Evolutionary conservation across 2,329 filamentous ascomycete species (phyloP).

Genomic region (Colletotrichum sp.): DNA sequence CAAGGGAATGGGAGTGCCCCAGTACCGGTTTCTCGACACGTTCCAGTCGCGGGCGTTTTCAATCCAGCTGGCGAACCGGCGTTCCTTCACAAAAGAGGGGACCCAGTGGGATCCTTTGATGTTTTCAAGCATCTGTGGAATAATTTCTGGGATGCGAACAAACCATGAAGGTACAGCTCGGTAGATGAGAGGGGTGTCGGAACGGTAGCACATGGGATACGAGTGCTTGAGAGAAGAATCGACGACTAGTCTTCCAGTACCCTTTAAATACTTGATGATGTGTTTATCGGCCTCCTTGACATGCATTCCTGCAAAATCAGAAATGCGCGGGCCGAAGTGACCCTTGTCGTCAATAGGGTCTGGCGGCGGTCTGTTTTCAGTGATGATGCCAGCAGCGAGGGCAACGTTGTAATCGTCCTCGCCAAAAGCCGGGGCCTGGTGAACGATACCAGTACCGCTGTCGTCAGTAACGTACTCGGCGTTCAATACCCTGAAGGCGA

Average conservation of each 20-base stretch:
- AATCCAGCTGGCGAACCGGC: constrained; percentile 91
- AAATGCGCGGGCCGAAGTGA: constrained; percentile 76
- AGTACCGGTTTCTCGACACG: constrained; percentile 90
- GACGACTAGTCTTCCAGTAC: constrained; percentile 75
- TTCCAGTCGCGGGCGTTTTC: constrained; percentile 93
- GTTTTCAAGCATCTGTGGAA: constrained; percentile 88
- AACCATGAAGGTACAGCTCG: constrained; percentile 95
- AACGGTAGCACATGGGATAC: constrained; percentile 92
- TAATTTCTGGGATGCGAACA: constrained; percentile 81
- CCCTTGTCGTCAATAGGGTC: constrained; percentile 90
- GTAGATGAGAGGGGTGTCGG: constrained; percentile 94
- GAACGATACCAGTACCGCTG: constrained; percentile 91
- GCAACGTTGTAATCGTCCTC: constrained; percentile 94
- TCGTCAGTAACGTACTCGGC: constrained; percentile 88
- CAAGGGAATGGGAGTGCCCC: constrained; percentile 90
- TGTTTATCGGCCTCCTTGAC: constrained; percentile 92
- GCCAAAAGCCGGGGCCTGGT: constrained; percentile 92
- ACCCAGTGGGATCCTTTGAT: constrained; percentile 93
- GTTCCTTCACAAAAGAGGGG: constrained; percentile 87
- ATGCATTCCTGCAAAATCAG: constrained; percentile 84
- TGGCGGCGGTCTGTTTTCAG: constrained; percentile 77
- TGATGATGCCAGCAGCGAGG: constrained; percentile 77
- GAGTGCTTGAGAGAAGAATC: constrained; percentile 90
- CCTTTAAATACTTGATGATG: constrained; percentile 89
- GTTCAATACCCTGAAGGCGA: constrained; percentile 81